These are phyloP conservation scores for Blastobotrys indianensis DNA, from an alignment of 1,139 yeast genomes.

Conservation along the genomic window DNA sequence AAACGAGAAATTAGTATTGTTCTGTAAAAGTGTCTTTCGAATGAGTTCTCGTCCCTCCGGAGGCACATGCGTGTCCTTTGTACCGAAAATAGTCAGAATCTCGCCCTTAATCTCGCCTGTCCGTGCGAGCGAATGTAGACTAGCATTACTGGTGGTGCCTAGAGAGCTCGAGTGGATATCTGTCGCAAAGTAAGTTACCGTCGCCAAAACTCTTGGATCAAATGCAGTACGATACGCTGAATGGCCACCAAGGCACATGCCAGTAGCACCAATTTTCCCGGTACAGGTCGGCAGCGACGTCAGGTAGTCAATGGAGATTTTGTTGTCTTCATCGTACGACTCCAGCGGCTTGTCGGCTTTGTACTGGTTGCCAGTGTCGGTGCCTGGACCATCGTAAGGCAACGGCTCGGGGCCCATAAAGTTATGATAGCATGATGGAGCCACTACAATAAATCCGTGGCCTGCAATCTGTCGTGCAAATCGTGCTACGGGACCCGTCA, in stretches of 20 bases:
- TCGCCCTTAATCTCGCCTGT: conserved; percentile 41
- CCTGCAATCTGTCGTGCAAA: conserved; percentile 76
- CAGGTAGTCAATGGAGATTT: conserved; percentile 58
- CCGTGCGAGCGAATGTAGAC: conserved; percentile 48
- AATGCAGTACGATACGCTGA: conserved; percentile 69
- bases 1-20: conserved; percentile 59
- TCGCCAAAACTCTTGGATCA: conserved; percentile 59
- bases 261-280: conserved; percentile 75
- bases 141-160: conserved; percentile 59
- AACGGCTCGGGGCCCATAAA: conserved; percentile 57
- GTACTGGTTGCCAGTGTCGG: conserved; percentile 66
- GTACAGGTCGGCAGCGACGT: conserved; percentile 54
- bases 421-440: conserved; percentile 76
- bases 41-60: conserved; percentile 71
- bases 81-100: conserved; percentile 65
- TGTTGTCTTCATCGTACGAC: conserved; percentile 73
- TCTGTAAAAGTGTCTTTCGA: conserved; percentile 54
- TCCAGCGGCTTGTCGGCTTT: conserved; percentile 61
- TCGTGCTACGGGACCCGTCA: conserved; percentile 62
- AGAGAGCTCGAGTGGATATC: conserved; percentile 65
- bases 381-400: conserved; percentile 66
- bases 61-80: conserved; percentile 76
- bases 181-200: conserved; percentile 75
- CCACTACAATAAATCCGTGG: conserved; percentile 70
- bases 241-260: conserved; percentile 87